These are phyloP conservation scores for Apostasia shenzhenica DNA, from an alignment of 106 monocot genomes.

Conservation along the genomic window DNA sequence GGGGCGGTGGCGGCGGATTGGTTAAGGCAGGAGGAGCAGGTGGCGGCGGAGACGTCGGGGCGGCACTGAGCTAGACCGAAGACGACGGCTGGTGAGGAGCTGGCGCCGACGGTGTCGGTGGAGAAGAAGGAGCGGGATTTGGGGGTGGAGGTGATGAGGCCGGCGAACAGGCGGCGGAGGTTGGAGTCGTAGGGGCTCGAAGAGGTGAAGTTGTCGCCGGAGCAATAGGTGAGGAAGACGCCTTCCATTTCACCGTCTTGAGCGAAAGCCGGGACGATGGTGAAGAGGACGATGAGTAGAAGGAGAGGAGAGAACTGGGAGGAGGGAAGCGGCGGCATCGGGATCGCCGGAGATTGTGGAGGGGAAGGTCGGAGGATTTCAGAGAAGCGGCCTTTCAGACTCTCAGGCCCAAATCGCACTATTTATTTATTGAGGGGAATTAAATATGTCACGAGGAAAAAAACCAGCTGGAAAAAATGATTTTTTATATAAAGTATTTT, in stretches of 20 bases:
- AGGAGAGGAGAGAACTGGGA: not conserved
- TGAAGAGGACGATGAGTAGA: not conserved
- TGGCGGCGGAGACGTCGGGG: not conserved
- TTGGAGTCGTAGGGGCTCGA: slow-evolving; percentile 1
- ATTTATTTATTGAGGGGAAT: no score
- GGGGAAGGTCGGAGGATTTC: not conserved
- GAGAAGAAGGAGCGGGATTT: not conserved
- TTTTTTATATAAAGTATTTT: no score
- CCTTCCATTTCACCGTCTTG: not conserved
- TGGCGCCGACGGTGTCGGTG: not conserved
- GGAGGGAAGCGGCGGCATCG: not conserved
- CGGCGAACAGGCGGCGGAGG: not conserved
- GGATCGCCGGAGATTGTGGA: not conserved
- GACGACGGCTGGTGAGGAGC: not conserved
- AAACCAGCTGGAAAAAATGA: no score
- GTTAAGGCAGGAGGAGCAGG: not conserved
- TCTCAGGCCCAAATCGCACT: no score
- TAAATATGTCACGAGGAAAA: no score
- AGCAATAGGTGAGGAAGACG: not conserved
- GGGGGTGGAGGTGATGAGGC: slow-evolving; percentile 1
- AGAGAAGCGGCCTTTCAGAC: no score
- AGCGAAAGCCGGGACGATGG: not conserved
- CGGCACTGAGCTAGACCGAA: slow-evolving; percentile 6
- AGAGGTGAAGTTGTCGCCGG: slow-evolving; percentile 1
- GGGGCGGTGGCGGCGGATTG: not conserved